These are phyloP conservation scores for Carex scoparia DNA, from an alignment of 176 grass and related monocot genomes.

Conservation along the genomic window DNA sequence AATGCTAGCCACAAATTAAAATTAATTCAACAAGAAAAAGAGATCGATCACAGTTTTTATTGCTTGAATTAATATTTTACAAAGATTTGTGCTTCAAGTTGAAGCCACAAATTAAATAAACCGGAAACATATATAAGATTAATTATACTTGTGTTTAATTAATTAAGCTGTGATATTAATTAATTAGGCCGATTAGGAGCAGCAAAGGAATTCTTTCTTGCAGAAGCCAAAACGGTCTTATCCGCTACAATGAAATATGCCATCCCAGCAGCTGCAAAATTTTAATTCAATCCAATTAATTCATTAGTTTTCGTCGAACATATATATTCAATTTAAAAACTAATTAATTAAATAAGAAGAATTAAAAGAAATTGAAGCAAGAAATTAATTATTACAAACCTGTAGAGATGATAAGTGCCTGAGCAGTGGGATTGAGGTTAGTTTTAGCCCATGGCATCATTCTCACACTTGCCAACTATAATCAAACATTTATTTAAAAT, in stretches of 20 bases:
- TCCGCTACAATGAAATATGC: slow-evolving; percentile 65
- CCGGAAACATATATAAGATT: neutral
- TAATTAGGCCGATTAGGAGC: neutral
- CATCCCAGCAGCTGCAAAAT: slow-evolving; percentile 43
- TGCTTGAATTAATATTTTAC: neutral
- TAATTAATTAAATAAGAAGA: neutral
- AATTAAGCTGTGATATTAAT: neutral
- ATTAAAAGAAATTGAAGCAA: neutral
- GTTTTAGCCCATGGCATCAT: slow-evolving; percentile 64
- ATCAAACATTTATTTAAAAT: neutral
- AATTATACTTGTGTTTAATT: neutral
- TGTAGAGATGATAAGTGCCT: slow-evolving; percentile 70
- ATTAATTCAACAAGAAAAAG: neutral
- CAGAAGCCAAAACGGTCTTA: slow-evolving; percentile 58
- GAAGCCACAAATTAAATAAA: neutral
- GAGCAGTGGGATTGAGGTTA: slow-evolving; percentile 59
- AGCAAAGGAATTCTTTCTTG: slow-evolving; percentile 44
- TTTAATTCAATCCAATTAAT: neutral
- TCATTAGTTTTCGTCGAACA: neutral
- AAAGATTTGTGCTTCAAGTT: neutral
- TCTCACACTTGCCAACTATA: slow-evolving; percentile 64
- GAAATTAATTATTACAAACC: neutral
- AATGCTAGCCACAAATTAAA: neutral
- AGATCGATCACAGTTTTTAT: neutral
- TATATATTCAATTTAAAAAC: neutral